Evolutionary conservation across 1,284 basidiomycete genomes (phyloP).

Genomic region (Austroboletus olivaceoglutinosus): DNA sequence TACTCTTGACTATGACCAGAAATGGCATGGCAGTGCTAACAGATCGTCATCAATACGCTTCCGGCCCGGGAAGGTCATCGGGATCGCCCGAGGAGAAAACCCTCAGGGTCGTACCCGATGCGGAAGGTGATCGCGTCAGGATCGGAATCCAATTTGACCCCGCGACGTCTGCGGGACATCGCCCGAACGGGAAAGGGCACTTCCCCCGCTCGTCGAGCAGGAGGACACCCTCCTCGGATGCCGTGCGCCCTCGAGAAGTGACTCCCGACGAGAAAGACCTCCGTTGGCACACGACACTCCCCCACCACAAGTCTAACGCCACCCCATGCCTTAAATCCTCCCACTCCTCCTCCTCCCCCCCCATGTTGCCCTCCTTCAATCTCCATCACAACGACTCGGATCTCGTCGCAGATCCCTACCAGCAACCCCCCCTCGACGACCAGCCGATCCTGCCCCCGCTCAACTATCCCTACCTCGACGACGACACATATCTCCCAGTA

Average conservation of each 20-base stretch:
- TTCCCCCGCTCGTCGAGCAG: slow-evolving; percentile 4
- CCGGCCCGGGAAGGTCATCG: not conserved
- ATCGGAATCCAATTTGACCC: slow-evolving; percentile 24
- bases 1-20: slow-evolving; percentile 9
- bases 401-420: slow-evolving; percentile 6
- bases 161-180: slow-evolving; percentile 13
- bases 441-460: slow-evolving; percentile 5
- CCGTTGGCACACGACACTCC: not conserved
- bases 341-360: too few species aligned
- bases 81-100: slow-evolving; percentile 3
- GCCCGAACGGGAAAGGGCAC: not conserved
- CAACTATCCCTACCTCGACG: slow-evolving; percentile 15
- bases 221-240: slow-evolving; percentile 23
- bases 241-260: slow-evolving; percentile 6
- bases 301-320: not conserved
- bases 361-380: slow-evolving; percentile 14
- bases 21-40: slow-evolving; percentile 11
- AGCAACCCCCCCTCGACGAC: not conserved
- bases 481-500: slow-evolving; percentile 12
- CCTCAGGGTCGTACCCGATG: slow-evolving; percentile 10
- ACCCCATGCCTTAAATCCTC: slow-evolving; percentile 5
- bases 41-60: slow-evolving; percentile 18
- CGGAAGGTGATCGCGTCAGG: slow-evolving; percentile 24
- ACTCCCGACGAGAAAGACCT: not conserved
- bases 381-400: slow-evolving; percentile 7